Evolutionary conservation across 352 stramenopile genomes (phyloP).

Genomic region (Phytopythium kandeliae): DNA sequence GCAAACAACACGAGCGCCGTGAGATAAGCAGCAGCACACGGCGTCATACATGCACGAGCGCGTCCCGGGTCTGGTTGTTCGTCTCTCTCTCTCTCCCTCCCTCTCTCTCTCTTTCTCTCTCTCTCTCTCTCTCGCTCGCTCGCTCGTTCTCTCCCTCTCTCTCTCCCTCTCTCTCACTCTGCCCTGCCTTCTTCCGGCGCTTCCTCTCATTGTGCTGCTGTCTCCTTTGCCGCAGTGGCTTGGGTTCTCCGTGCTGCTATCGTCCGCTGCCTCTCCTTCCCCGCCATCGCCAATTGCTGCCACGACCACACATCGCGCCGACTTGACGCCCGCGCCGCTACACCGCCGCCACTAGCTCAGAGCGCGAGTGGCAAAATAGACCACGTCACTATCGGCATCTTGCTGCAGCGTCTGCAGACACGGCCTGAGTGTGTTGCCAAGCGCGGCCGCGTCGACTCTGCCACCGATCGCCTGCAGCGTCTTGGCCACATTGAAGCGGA

Average conservation of each 20-base stretch:
- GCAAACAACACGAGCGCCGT: not conserved
- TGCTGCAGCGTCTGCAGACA: conserved; percentile 85
- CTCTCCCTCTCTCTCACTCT: too few species aligned
- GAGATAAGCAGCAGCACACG: not conserved
- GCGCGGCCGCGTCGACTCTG: conserved; percentile 56
- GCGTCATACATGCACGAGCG: conserved; percentile 2
- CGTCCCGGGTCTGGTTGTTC: conserved; percentile 1
- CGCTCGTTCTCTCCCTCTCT: not conserved
- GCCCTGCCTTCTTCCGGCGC: not conserved
- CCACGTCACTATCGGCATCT: conserved; percentile 92
- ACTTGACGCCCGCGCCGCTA: too few species aligned
- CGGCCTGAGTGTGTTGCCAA: conserved; percentile 73
- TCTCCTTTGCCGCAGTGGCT: not conserved
- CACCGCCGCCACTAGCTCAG: conserved; percentile 58
- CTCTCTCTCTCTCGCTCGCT: not conserved
- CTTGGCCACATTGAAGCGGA: conserved; percentile 99
- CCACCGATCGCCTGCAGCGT: conserved; percentile 85
- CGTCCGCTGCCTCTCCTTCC: not conserved
- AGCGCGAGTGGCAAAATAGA: conserved; percentile 89
- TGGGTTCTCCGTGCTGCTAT: not conserved
- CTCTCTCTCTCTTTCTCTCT: too few species aligned
- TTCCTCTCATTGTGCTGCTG: not conserved
- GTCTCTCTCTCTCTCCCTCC: not conserved
- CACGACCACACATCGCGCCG: not conserved
- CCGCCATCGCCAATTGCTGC: not conserved